Evolutionary conservation across 768 basidiomycete species (phyloP), one percentile per base, ranked within the genome.

Genomic region (Macrolepiota fuliginosa): DNA sequence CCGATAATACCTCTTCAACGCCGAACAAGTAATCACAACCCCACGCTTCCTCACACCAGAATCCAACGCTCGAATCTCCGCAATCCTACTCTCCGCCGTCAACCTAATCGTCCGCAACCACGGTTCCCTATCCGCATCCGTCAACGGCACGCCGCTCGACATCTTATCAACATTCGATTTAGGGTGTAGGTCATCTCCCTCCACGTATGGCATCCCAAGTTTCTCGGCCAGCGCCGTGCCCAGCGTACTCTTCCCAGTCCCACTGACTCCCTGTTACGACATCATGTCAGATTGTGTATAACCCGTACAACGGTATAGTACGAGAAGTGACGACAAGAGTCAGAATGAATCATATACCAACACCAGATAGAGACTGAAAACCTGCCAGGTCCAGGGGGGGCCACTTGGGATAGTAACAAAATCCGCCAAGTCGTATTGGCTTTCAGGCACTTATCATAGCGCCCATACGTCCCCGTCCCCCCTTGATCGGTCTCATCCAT

Each of bases 111-210:
- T 72, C 58, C 81, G 81, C 3, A 98, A 81, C 96, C 96, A 98
- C 0, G 95, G 94, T 65, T 83, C 79, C 19, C 94, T 87, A 70
- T 97, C 95, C 2, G 76, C 81, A 68, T 97, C 95, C 2, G 79
- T 87, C 65, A 98, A 77, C 4, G 94, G 89, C 24, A 78, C 73
- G 0, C 94, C 94, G 1, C 75, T 69, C 4, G 85, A 75, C 95
- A 98, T 97, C 81, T 98, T 98, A 29, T 83, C 87, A 45, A 96
- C 83, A 72, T 96, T 96, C 12, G 82, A 73, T 24, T 78, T 68
- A 0, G 95, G 90, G 70, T 98, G 96, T 29, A 97, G 80, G 63
- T 90, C 87, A 71, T 97, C 95, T 29, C 90, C 96, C 68, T 98
- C 96, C 62, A 94, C 76, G 75, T 91, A 96, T 1, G 93, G 88